A percentile compares a stretch with the other conserved stretches of the same genome.
phyloP scores from a whole-genome alignment of 2,329 filamentous ascomycete species.

The Diaporthe citri region DNA sequence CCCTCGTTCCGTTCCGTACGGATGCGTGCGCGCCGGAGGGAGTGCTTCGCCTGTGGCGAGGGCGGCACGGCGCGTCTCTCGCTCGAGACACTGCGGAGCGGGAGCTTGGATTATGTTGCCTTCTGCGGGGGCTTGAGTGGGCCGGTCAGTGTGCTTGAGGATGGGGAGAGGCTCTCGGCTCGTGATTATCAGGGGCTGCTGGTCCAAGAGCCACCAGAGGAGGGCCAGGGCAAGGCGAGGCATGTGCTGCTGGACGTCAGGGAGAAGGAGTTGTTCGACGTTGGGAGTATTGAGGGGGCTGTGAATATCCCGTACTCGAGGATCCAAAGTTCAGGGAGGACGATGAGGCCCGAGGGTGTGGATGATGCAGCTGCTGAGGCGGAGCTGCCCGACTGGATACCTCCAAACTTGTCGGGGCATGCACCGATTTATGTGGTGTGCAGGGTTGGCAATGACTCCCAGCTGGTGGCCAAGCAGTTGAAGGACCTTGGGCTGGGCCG shows the following conservation, averaged over 20 bases:
- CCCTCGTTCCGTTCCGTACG: conserved; percentile 78
- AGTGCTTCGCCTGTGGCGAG: conserved; percentile 83
- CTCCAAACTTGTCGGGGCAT: conserved; percentile 51
- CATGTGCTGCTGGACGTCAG: conserved; percentile 85
- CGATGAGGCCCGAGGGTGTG: conserved; percentile 32
- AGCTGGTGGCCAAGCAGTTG: conserved; percentile 75
- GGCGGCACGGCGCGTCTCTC: conserved; percentile 68
- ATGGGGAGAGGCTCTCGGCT: conserved; percentile 77
- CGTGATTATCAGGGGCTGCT: conserved; percentile 63
- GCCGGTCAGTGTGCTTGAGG: conserved; percentile 67
- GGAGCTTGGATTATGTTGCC: conserved; percentile 83
- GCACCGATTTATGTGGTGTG: conserved; percentile 79
- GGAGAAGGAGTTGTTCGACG: conserved; percentile 85
- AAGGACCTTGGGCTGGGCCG: conserved; percentile 69
- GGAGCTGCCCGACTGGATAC: conserved; percentile 33
- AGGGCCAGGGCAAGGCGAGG: conserved; percentile 29
- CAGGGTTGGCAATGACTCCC: conserved; percentile 82
- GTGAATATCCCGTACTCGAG: conserved; percentile 79
- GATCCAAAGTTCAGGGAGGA: conserved; percentile 45
- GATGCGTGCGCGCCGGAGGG: conserved; percentile 75
- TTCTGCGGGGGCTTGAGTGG: conserved; percentile 78
- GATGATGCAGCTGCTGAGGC: not conserved
- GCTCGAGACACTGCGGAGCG: conserved; percentile 69
- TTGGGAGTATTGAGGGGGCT: conserved; percentile 81
- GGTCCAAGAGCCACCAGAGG: conserved; percentile 30